Evolutionary conservation across 176 grass and related monocot genomes (phyloP).

Genomic region (Cymbopogon citratus): DNA sequence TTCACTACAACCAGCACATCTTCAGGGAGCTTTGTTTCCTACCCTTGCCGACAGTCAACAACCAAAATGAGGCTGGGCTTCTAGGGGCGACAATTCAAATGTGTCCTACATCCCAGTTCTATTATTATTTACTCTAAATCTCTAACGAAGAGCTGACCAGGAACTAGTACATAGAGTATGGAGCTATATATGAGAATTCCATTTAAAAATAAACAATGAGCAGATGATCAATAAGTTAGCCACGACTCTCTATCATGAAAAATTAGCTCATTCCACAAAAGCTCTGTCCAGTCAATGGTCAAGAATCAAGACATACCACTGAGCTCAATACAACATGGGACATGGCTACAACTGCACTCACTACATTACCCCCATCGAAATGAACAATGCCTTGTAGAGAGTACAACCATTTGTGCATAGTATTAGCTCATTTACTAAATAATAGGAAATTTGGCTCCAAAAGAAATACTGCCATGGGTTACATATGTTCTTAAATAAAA

Average conservation of each 20-base stretch:
- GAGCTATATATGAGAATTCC: not conserved
- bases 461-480: too few relatives aligned
- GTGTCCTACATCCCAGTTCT: not conserved
- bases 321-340: not conserved
- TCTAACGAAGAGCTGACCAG: not conserved
- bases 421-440: too few relatives aligned
- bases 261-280: not conserved
- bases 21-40: too few relatives aligned
- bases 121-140: not conserved
- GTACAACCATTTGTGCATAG: too few relatives aligned
- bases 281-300: not conserved
- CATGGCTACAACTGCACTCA: not conserved
- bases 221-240: not conserved
- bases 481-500: too few relatives aligned
- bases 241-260: not conserved
- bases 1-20: too few relatives aligned
- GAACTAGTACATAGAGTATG: not conserved
- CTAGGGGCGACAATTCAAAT: not conserved
- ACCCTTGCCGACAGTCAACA: too few relatives aligned
- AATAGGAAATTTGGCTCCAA: too few relatives aligned
- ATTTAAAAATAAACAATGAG: not conserved
- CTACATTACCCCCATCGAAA: too few relatives aligned
- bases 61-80: not conserved
- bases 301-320: not conserved
- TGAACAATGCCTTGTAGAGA: too few relatives aligned